Conservation (phyloP, 345 rosid species). For the Anastatica hierochuntica region DNA sequence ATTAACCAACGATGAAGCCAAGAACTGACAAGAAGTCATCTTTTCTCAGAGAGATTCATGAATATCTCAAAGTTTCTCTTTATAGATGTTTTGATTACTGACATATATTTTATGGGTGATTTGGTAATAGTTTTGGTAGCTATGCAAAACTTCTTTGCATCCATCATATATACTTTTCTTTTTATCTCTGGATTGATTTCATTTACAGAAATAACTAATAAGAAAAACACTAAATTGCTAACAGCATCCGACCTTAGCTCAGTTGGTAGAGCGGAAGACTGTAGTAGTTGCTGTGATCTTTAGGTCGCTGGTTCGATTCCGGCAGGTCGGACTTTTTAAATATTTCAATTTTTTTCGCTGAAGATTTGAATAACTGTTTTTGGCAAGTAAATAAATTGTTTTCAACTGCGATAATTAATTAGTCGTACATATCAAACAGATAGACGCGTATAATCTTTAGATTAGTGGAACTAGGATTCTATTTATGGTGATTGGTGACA, state of each 20-base stretch:
- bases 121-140: not conserved
- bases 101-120: not conserved
- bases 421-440: too few species aligned
- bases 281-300: constrained; percentile 30
- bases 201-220: too few species aligned
- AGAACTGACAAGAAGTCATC: not conserved
- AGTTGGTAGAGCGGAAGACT: constrained; percentile 98
- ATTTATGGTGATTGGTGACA: too few species aligned
- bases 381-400: too few species aligned
- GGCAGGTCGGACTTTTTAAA: not conserved
- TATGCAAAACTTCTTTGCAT: not conserved
- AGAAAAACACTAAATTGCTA: too few species aligned
- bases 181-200: not conserved
- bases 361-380: too few species aligned
- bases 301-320: not conserved
- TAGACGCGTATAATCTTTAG: too few species aligned
- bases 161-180: not conserved
- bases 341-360: too few species aligned
- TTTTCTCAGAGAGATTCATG: too few species aligned
- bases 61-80: too few species aligned
- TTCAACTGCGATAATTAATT: too few species aligned
- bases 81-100: not conserved
- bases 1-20: constrained; percentile 12
- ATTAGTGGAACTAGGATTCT: too few species aligned
- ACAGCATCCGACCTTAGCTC: constrained; percentile 81